Base-by-base conservation (phyloP, 495 filamentous ascomycete genomes). In the Hypoxylon crocopeplum region DNA sequence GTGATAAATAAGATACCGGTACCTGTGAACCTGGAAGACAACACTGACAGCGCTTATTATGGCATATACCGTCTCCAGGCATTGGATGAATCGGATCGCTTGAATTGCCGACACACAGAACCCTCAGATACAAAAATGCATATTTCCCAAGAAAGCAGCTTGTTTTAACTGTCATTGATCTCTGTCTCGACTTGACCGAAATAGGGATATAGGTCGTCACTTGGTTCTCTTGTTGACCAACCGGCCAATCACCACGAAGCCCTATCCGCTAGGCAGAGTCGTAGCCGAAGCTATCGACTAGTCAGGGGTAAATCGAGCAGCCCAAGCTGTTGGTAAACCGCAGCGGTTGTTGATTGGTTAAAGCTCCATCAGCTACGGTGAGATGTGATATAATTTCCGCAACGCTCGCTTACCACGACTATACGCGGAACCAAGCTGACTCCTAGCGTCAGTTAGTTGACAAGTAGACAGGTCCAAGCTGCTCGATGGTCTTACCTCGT, bases 261-360 rank as follows among this genome's bases (percentile, higher is more conserved):
- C 30, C 24, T 29, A 51, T 30, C n/a, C 44, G 20, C 47, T 59
- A 46, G 16, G 41, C 33, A 19, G 17, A 41, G 33, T 10, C 15
- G 12, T 13, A 48, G 22, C 27, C 19, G 36, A 41, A 42, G 42
- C 44, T 48, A 46, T 36, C 34, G n/a, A 40, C 41, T 59, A 59
- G 56, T 41, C 56, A 59, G 56, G 56, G 56, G 56, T 53, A 47
- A 48, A 38, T 27, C 19, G 16, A 20, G 10, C 19, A 42, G 13
- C 5, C 42, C 54, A 49, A 36, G n/a, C 37, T 44, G 19, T 15
- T 21, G 27, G 54, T 36, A 44, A 17, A 42, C 0, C 36, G 4
- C 7, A 25, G 27, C 10, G 15, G 11, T 21, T 25, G 24, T 12
- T 34, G 16, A 53, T 25, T 57, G 22, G 55, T 5, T 21, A 12